phyloP scores from a whole-genome alignment of 805 yeast species.

The Teunomyces aglyptinius region DNA sequence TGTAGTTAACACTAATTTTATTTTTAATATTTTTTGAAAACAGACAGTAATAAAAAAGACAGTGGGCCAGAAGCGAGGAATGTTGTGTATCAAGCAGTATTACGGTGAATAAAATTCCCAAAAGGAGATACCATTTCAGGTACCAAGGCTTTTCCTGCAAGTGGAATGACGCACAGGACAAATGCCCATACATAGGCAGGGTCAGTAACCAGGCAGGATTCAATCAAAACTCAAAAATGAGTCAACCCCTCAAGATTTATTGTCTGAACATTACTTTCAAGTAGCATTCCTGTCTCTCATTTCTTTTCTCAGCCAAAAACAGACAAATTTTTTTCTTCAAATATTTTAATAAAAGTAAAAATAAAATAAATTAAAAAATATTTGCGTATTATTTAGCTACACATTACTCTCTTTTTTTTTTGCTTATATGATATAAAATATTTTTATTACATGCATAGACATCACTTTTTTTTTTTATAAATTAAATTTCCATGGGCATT shows the following conservation, averaged over 20 bases:
- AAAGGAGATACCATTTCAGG: not conserved
- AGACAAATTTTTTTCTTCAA: not conserved
- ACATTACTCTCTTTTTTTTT: not conserved
- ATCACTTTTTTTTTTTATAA: constrained; percentile 1
- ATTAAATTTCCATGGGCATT: constrained; percentile 1
- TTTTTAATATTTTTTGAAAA: not conserved
- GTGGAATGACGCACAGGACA: not conserved
- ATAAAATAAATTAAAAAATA: not conserved
- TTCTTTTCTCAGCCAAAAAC: not conserved
- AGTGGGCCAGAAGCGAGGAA: not conserved
- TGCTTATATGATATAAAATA: not conserved
- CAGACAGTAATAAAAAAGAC: not conserved
- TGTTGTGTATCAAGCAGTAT: not conserved
- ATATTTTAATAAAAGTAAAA: not conserved
- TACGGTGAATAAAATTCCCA: not conserved
- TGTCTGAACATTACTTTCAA: not conserved
- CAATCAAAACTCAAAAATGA: not conserved
- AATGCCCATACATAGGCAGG: not conserved
- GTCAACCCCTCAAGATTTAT: not conserved
- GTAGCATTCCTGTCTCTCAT: not conserved
- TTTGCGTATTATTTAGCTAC: not conserved
- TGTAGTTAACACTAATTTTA: constrained; percentile 3
- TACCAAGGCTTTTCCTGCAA: not conserved
- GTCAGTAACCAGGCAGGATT: not conserved
- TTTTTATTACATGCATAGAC: constrained; percentile 1